Evolutionary conservation across 805 yeast genomes (phyloP).

Genomic region (Scheffersomyces coipomensis): DNA sequence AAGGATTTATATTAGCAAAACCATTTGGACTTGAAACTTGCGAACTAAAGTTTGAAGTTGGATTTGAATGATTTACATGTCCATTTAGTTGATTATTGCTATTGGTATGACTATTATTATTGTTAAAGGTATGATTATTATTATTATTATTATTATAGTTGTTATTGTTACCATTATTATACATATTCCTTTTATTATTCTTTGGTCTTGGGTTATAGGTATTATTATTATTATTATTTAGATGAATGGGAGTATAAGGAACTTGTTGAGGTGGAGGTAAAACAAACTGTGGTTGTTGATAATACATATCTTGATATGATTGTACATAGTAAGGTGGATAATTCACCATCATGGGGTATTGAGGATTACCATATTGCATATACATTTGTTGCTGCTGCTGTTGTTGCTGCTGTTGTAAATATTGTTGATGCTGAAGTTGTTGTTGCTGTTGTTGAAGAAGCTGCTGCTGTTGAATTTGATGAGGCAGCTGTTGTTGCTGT

Average conservation of each 20-base stretch:
- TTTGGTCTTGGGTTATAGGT: constrained; percentile 1
- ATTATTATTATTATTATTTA: constrained; percentile 1
- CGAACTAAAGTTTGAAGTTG: not conserved
- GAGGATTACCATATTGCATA: constrained; percentile 13
- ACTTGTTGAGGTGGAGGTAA: constrained; percentile 3
- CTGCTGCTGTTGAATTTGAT: constrained; percentile 9
- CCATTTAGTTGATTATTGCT: not conserved
- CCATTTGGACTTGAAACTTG: not conserved
- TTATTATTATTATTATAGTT: not conserved
- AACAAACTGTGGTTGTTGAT: constrained; percentile 1
- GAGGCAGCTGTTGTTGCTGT: constrained; percentile 8
- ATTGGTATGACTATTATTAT: not conserved
- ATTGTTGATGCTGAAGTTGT: constrained; percentile 5
- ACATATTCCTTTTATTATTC: not conserved
- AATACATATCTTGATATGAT: constrained; percentile 7
- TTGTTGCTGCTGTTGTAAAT: constrained; percentile 5
- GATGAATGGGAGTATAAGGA: not conserved
- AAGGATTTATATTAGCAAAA: not conserved
- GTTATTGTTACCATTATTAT: not conserved
- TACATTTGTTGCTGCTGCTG: constrained; percentile 12
- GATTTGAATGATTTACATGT: not conserved
- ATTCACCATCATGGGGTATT: constrained; percentile 11
- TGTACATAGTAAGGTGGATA: constrained; percentile 10
- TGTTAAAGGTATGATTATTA: not conserved
- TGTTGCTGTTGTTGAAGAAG: constrained; percentile 5